Conservation (phyloP, 169 alveolate genomes). For the Cryptosporidium baileyi region DNA sequence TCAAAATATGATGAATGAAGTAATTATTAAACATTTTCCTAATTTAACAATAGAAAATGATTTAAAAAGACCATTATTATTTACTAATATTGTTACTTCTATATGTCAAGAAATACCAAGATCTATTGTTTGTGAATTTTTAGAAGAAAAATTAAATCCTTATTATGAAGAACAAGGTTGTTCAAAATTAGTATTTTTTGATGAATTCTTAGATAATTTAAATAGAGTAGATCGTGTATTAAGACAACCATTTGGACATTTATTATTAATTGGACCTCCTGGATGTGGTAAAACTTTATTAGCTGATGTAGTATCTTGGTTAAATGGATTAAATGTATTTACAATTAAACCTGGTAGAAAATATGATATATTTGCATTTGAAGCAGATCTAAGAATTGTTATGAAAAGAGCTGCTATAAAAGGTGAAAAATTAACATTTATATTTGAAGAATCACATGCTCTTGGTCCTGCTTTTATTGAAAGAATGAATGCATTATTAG, state of each 20-base stretch:
- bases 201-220: slow-evolving; percentile 94
- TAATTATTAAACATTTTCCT: slow-evolving; percentile 84
- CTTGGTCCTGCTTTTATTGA: slow-evolving; percentile 97
- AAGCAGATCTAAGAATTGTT: slow-evolving; percentile 94
- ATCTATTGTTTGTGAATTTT: slow-evolving; percentile 48
- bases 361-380: slow-evolving; percentile 92
- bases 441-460: slow-evolving; percentile 97
- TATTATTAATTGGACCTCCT: slow-evolving; percentile 95
- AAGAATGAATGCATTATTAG: slow-evolving; percentile 98
- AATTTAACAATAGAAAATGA: slow-evolving; percentile 74
- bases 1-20: slow-evolving; percentile 87
- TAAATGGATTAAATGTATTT: slow-evolving; percentile 93
- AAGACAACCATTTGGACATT: slow-evolving; percentile 96
- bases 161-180: slow-evolving; percentile 95
- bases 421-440: slow-evolving; percentile 95
- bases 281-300: slow-evolving; percentile 96
- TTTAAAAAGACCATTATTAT: slow-evolving; percentile 84
- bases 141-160: slow-evolving; percentile 81
- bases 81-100: slow-evolving; percentile 79
- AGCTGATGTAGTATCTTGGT: slow-evolving; percentile 95
- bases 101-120: slow-evolving; percentile 43
- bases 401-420: slow-evolving; percentile 97
- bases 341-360: slow-evolving; percentile 96
- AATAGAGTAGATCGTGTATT: slow-evolving; percentile 96
- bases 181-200: slow-evolving; percentile 93